These are phyloP conservation scores for Cladosporium colombiae DNA, from an alignment of 2,329 filamentous ascomycete genomes.

Conservation along the genomic window DNA sequence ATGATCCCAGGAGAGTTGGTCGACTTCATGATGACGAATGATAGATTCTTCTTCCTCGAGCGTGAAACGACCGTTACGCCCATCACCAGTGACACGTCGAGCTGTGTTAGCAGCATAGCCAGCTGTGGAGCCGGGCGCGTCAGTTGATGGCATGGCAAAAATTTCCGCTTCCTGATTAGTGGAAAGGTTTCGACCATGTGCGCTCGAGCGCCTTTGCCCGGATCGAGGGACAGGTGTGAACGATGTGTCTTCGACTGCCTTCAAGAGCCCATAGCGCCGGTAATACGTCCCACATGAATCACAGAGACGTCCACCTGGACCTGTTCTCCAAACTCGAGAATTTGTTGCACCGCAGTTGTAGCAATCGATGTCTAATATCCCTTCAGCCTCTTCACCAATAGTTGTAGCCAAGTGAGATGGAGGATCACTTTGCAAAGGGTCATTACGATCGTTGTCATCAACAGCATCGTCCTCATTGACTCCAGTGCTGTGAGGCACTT, in stretches of 20 bases:
- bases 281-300: slow-evolving; percentile 35
- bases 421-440: slow-evolving; percentile 9
- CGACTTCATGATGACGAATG: slow-evolving; percentile 44
- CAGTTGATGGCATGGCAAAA: slow-evolving; percentile 11
- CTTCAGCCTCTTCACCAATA: slow-evolving; percentile 19
- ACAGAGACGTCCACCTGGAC: slow-evolving; percentile 35
- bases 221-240: neutral
- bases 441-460: slow-evolving; percentile 15
- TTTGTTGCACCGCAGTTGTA: slow-evolving; percentile 32
- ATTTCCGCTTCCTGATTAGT: neutral
- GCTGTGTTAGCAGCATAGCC: slow-evolving; percentile 27
- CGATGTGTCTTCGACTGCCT: slow-evolving; percentile 25
- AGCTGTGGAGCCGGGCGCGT: neutral
- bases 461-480: neutral
- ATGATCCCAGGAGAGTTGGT: slow-evolving; percentile 38
- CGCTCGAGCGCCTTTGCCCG: neutral
- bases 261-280: slow-evolving; percentile 33
- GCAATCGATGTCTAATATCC: slow-evolving; percentile 22
- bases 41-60: slow-evolving; percentile 36
- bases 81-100: slow-evolving; percentile 20
- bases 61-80: slow-evolving; percentile 22
- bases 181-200: neutral
- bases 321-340: slow-evolving; percentile 29
- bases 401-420: slow-evolving; percentile 1
- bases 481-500: neutral